phyloP scores from a whole-genome alignment of 345 rosid species.

The Theobroma cacao region DNA sequence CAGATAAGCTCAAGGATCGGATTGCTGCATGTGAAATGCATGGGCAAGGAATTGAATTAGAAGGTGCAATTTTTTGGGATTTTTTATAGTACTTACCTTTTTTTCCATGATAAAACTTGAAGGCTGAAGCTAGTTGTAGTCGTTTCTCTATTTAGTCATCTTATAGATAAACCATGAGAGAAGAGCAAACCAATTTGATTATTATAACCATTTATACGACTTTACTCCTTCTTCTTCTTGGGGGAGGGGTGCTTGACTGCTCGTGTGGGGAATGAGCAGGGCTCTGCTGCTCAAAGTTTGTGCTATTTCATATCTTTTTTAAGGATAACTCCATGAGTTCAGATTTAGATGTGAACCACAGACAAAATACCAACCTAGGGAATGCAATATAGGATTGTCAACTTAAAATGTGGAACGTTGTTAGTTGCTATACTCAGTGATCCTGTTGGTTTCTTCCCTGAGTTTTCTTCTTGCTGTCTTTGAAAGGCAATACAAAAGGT shows the following conservation, averaged over 20 bases:
- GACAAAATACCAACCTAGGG: background rate
- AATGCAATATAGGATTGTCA: background rate
- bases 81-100: background rate
- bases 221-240: background rate
- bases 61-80: constrained; percentile 43
- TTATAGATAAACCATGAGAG: background rate
- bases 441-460: background rate
- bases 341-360: background rate
- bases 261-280: background rate
- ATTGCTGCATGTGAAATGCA: constrained; percentile 69
- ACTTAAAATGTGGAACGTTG: background rate
- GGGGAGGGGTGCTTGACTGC: background rate
- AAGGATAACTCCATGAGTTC: background rate
- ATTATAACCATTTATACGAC: background rate
- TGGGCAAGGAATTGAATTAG: constrained; percentile 75
- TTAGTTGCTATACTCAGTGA: background rate
- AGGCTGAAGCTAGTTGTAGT: background rate
- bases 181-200: background rate
- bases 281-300: background rate
- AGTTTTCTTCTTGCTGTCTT: background rate
- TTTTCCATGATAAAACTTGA: background rate
- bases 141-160: background rate
- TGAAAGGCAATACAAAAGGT: background rate
- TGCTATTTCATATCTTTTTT: background rate
- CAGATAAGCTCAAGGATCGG: constrained; percentile 65